These are phyloP conservation scores for Aspergillus sp. DNA, from an alignment of 2,329 filamentous ascomycete species.

Conservation along the genomic window DNA sequence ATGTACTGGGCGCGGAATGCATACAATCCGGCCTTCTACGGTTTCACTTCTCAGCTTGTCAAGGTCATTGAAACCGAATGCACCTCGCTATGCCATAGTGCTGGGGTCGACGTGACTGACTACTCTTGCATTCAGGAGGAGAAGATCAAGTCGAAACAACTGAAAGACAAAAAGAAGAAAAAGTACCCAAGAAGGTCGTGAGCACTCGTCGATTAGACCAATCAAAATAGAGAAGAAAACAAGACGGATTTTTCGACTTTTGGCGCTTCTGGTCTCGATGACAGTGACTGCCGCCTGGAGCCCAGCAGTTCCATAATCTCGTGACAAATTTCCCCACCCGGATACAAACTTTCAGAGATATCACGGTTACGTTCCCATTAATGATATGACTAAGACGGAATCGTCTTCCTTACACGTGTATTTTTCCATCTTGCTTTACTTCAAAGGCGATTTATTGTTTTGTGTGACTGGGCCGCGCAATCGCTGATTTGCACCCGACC, in stretches of 20 bases:
- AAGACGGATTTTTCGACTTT: neutral
- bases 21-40: conserved; percentile 47
- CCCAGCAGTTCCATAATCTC: neutral
- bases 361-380: conserved; percentile 10
- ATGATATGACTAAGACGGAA: neutral
- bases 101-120: conserved; percentile 38
- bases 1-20: conserved; percentile 49
- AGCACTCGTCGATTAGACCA: neutral
- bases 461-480: neutral
- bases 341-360: neutral
- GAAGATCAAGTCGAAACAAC: conserved; percentile 24
- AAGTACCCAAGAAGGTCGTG: conserved; percentile 21
- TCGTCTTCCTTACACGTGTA: neutral
- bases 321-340: neutral
- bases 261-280: neutral
- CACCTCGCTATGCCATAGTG: conserved; percentile 36
- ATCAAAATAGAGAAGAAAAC: neutral
- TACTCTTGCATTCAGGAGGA: conserved; percentile 28
- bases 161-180: conserved; percentile 27
- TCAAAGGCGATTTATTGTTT: neutral
- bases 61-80: conserved; percentile 44
- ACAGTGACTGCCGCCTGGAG: conserved; percentile 6
- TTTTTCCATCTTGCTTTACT: neutral
- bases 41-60: conserved; percentile 40
- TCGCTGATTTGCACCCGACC: neutral